Conservation (phyloP, 139 green algal species). For the Chlamydomonas sp. region DNA sequence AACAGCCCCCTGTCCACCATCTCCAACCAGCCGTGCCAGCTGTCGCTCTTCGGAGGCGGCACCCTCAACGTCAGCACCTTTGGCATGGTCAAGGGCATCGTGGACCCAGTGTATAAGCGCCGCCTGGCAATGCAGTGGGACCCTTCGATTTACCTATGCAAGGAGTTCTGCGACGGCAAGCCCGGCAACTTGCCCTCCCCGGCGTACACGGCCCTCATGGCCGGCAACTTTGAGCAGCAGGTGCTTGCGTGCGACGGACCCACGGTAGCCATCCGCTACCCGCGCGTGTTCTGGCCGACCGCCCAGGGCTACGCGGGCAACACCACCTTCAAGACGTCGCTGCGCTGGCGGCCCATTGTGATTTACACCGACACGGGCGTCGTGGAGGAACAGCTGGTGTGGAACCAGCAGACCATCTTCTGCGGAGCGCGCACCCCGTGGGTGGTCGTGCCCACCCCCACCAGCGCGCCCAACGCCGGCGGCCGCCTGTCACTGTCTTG, state of each 20-base stretch:
- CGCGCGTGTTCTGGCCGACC: neutral
- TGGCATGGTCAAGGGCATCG: constrained; percentile 9
- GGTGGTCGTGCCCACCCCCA: neutral
- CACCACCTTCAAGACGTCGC: neutral
- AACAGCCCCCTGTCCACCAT: neutral
- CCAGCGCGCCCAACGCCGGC: neutral
- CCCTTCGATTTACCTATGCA: too few species aligned
- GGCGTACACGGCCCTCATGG: neutral
- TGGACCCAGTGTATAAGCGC: neutral
- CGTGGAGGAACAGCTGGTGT: neutral
- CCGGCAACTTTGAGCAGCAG: neutral
- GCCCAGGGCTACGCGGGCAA: neutral
- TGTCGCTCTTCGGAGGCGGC: constrained; percentile 17
- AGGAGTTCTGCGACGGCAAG: too few species aligned
- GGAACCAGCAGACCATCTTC: neutral
- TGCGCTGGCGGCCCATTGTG: neutral
- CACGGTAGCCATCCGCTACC: neutral
- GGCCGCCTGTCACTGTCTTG: neutral
- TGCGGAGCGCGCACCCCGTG: constrained; percentile 12
- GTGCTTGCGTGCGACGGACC: neutral
- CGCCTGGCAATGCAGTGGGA: neutral
- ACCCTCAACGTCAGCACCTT: neutral
- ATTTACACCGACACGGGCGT: neutral
- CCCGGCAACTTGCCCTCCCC: neutral
- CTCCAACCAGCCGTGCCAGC: neutral